A percentile compares a stretch with the other conserved stretches of the same genome.
Evolutionary conservation across 805 yeast genomes (phyloP).

Genomic region (Wickerhamomyces chaumierensis): DNA sequence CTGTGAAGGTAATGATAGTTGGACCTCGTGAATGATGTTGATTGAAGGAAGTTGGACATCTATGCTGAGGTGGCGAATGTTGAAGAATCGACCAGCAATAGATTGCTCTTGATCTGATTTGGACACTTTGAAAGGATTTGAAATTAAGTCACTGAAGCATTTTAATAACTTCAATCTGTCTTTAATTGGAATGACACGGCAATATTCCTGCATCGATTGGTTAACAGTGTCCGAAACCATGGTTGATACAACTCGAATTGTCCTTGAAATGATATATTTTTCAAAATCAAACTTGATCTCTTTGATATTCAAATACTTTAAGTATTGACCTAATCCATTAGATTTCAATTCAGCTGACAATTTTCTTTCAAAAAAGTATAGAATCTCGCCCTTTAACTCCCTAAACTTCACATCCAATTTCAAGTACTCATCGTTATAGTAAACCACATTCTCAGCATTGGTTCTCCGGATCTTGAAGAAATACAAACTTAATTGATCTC

Average conservation of each 20-base stretch:
- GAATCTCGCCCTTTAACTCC: constrained; percentile 35
- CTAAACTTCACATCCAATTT: constrained; percentile 34
- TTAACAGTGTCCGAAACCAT: background rate
- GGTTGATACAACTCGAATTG: background rate
- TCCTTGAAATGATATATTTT: constrained; percentile 2
- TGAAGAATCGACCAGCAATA: too few species aligned
- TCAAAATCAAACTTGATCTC: constrained; percentile 3
- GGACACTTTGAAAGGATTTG: too few species aligned
- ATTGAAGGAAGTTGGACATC: too few species aligned
- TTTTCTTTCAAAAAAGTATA: background rate
- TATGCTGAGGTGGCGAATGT: too few species aligned
- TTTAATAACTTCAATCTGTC: too few species aligned
- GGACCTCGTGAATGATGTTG: too few species aligned
- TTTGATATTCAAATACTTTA: constrained; percentile 12
- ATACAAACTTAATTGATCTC: constrained; percentile 59
- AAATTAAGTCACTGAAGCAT: too few species aligned
- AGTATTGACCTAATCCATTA: constrained; percentile 9
- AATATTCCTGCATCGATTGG: too few species aligned
- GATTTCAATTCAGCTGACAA: constrained; percentile 8
- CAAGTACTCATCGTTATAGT: constrained; percentile 24
- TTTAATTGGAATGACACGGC: too few species aligned
- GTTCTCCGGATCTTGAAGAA: constrained; percentile 41
- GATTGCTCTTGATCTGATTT: too few species aligned
- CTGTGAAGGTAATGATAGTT: too few species aligned
- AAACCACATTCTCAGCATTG: constrained; percentile 13